Evolutionary conservation across 257 asterid species (phyloP).

Genomic region (Fraxinus cuspidata): DNA sequence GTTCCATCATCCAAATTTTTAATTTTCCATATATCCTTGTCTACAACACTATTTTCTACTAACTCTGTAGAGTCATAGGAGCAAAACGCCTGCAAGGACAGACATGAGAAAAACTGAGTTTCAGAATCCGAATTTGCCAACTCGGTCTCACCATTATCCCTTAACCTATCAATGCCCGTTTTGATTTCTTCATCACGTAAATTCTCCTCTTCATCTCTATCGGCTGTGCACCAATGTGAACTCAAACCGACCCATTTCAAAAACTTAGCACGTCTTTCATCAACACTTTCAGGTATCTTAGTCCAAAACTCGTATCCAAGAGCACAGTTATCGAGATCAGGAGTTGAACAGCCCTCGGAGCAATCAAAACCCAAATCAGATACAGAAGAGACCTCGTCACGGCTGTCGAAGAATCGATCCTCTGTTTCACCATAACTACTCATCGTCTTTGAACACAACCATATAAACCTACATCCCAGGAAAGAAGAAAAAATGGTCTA

Average conservation of each 20-base stretch:
- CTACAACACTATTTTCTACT: constrained; percentile 31
- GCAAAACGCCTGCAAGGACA: constrained; percentile 42
- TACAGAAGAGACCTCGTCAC: constrained; percentile 47
- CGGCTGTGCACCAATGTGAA: constrained; percentile 33
- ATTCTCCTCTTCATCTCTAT: constrained; percentile 39
- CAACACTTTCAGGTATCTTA: constrained; percentile 58
- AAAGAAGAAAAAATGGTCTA: not conserved
- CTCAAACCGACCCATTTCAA: constrained; percentile 69
- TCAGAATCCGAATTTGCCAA: constrained; percentile 51
- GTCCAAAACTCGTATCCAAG: constrained; percentile 77
- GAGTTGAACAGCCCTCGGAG: constrained; percentile 41
- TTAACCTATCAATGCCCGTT: constrained; percentile 37
- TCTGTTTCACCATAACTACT: constrained; percentile 40
- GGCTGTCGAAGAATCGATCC: constrained; percentile 65
- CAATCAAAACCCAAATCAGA: constrained; percentile 53
- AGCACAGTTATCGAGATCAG: constrained; percentile 40
- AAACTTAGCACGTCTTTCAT: constrained; percentile 66
- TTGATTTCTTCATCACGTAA: constrained; percentile 19
- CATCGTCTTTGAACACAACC: constrained; percentile 44
- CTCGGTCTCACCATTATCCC: constrained; percentile 43
- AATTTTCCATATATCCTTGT: constrained; percentile 39
- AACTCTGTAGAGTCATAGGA: constrained; percentile 32
- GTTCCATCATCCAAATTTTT: constrained; percentile 56
- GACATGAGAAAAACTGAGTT: constrained; percentile 43
- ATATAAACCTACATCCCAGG: constrained; percentile 36